These are phyloP conservation scores for Blastobotrys parvus DNA, from an alignment of 805 yeast genomes.

Conservation along the genomic window DNA sequence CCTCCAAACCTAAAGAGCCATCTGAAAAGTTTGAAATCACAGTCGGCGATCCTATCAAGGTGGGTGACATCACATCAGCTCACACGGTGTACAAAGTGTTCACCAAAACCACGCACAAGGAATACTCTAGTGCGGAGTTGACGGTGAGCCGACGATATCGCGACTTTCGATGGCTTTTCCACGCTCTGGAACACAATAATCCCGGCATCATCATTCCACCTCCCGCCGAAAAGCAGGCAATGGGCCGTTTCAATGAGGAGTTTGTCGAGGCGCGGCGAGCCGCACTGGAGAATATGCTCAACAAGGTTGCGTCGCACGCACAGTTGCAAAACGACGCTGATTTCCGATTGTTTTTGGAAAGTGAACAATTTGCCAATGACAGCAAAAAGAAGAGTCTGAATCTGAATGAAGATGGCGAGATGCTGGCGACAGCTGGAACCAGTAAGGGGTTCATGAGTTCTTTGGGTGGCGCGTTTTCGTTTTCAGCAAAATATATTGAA, in stretches of 20 bases:
- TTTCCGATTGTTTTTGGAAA: constrained; percentile 66
- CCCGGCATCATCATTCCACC: constrained; percentile 93
- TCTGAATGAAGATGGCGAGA: constrained; percentile 19
- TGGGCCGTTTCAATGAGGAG: constrained; percentile 85
- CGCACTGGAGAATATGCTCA: constrained; percentile 80
- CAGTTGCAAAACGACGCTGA: constrained; percentile 63
- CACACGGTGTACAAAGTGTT: constrained; percentile 81
- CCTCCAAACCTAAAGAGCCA: background rate
- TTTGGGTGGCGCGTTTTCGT: constrained; percentile 54
- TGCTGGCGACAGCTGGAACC: constrained; percentile 12
- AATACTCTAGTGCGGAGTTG: constrained; percentile 33
- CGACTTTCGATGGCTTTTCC: constrained; percentile 92
- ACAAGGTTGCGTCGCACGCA: constrained; percentile 52
- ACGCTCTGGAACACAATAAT: constrained; percentile 74
- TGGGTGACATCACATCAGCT: constrained; percentile 82
- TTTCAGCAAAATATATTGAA: constrained; percentile 61
- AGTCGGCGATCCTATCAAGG: constrained; percentile 86
- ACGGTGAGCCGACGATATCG: constrained; percentile 77
- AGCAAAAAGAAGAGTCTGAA: constrained; percentile 43
- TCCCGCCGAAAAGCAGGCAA: constrained; percentile 89
- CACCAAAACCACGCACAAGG: constrained; percentile 44
- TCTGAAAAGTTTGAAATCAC: constrained; percentile 42
- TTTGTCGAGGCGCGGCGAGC: constrained; percentile 80
- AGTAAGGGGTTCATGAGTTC: constrained; percentile 61
- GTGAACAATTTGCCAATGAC: constrained; percentile 59